Evolutionary conservation across 1,284 basidiomycete species (phyloP).

Genomic region (Chiua sp.): DNA sequence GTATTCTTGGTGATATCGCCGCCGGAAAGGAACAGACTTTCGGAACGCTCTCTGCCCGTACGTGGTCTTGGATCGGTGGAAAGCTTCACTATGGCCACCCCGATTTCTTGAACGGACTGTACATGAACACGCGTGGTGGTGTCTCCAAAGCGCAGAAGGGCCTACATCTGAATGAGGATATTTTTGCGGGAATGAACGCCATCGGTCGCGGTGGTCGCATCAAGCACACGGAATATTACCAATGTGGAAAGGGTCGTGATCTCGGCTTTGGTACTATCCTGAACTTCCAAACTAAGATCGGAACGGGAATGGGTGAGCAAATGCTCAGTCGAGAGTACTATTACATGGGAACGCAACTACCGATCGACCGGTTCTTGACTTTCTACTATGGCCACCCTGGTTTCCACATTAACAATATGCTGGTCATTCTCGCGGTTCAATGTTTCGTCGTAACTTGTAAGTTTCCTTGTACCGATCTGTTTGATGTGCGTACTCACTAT

Average conservation of each 20-base stretch:
- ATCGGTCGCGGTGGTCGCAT: constrained; percentile 96
- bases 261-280: constrained; percentile 98
- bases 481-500: constrained; percentile 7
- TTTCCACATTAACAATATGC: constrained; percentile 99
- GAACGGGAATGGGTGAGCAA: constrained; percentile 99
- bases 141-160: constrained; percentile 99
- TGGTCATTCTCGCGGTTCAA: constrained; percentile 95
- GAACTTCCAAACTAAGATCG: constrained; percentile 99
- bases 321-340: constrained; percentile 99
- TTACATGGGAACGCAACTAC: constrained; percentile 98
- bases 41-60: constrained; percentile 94
- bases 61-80: constrained; percentile 97
- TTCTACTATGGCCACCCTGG: constrained; percentile 99
- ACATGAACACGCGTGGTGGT: constrained; percentile 98
- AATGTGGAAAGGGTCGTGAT: constrained; percentile 98
- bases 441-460: constrained; percentile 86
- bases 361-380: constrained; percentile 97
- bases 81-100: constrained; percentile 99
- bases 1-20: constrained; percentile 97
- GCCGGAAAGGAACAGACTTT: constrained; percentile 99
- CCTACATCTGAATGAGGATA: constrained; percentile 98
- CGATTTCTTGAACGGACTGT: constrained; percentile 98
- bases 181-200: constrained; percentile 99
- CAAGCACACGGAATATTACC: constrained; percentile 99
- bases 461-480: constrained; percentile 36